phyloP scores from a whole-genome alignment of 2,329 filamentous ascomycete genomes.

The Massarina eburnea region DNA sequence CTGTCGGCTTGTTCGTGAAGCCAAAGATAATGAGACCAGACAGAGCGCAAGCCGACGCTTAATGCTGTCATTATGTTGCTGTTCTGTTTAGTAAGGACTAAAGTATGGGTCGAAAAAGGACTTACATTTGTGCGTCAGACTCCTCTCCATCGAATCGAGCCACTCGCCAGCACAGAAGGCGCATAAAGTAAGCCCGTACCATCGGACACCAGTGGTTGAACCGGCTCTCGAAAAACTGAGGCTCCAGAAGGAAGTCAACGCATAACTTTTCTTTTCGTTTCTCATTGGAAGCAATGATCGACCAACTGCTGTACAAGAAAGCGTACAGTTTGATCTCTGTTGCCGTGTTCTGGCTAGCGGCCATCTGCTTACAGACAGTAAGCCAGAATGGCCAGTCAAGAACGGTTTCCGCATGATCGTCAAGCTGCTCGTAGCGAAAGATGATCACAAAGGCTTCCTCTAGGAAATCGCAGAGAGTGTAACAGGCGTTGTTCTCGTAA shows the following conservation, averaged over 20 bases:
- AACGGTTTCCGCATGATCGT: conserved; percentile 47
- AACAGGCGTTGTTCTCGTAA: conserved; percentile 81
- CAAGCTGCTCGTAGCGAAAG: conserved; percentile 59
- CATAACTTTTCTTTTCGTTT: conserved; percentile 71
- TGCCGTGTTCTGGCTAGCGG: conserved; percentile 83
- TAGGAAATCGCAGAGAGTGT: conserved; percentile 87
- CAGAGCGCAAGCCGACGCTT: conserved; percentile 66
- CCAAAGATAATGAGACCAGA: conserved; percentile 80
- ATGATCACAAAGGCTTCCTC: conserved; percentile 76
- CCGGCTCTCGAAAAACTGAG: conserved; percentile 73
- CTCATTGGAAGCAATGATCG: conserved; percentile 66
- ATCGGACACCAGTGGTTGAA: conserved; percentile 97
- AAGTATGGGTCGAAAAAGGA: conserved; percentile 14
- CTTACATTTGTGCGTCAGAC: conserved; percentile 68
- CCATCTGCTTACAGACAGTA: conserved; percentile 74
- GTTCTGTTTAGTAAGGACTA: conserved; percentile 12
- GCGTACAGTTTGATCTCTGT: conserved; percentile 84
- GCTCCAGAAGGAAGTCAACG: conserved; percentile 72
- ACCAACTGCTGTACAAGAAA: conserved; percentile 80
- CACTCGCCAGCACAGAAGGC: conserved; percentile 84
- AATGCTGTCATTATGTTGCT: conserved; percentile 71
- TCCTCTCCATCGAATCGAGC: conserved; percentile 72
- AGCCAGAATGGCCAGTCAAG: conserved; percentile 87
- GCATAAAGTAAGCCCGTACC: conserved; percentile 91
- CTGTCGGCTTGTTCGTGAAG: conserved; percentile 68